Conservation (phyloP, 2,329 filamentous ascomycete genomes). For the Fonsecaea multimorphosa region DNA sequence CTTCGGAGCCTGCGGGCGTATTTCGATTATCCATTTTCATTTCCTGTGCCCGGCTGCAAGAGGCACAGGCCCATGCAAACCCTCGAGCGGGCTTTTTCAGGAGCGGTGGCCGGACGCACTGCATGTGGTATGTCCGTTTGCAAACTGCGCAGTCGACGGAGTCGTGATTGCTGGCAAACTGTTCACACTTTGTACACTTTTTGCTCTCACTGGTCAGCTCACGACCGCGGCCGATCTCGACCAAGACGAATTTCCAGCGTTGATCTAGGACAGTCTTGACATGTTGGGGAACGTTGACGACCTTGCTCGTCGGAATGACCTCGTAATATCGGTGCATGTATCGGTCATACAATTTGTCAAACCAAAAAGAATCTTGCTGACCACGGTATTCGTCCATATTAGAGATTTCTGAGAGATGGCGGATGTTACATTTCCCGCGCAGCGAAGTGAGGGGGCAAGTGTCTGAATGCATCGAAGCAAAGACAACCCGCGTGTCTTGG, state of each 20-base stretch:
- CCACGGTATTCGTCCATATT: conserved; percentile 85
- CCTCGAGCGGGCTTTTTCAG: conserved; percentile 96
- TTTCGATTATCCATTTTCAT: conserved; percentile 87
- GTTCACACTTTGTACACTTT: conserved; percentile 87
- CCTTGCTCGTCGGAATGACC: conserved; percentile 85
- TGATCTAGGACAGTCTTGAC: conserved; percentile 96
- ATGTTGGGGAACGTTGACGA: conserved; percentile 93
- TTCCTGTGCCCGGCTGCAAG: conserved; percentile 95
- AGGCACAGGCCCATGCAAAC: conserved; percentile 96
- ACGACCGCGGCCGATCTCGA: conserved; percentile 91
- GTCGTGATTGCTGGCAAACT: conserved; percentile 90
- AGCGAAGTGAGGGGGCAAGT: conserved; percentile 89
- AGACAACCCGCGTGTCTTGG: conserved; percentile 87
- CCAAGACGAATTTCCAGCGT: conserved; percentile 93
- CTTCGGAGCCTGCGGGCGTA: conserved; percentile 72
- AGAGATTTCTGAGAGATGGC: conserved; percentile 83
- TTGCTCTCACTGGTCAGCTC: conserved; percentile 96
- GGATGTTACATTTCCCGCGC: conserved; percentile 90
- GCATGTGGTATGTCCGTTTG: conserved; percentile 96
- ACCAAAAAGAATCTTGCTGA: conserved; percentile 89
- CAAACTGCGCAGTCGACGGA: conserved; percentile 98
- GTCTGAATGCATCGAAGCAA: conserved; percentile 98
- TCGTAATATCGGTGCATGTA: conserved; percentile 99
- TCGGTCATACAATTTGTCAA: conserved; percentile 94
- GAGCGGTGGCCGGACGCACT: conserved; percentile 88